These are phyloP conservation scores for Rubroboletus satanas DNA, from an alignment of 768 basidiomycete genomes.

Conservation along the genomic window DNA sequence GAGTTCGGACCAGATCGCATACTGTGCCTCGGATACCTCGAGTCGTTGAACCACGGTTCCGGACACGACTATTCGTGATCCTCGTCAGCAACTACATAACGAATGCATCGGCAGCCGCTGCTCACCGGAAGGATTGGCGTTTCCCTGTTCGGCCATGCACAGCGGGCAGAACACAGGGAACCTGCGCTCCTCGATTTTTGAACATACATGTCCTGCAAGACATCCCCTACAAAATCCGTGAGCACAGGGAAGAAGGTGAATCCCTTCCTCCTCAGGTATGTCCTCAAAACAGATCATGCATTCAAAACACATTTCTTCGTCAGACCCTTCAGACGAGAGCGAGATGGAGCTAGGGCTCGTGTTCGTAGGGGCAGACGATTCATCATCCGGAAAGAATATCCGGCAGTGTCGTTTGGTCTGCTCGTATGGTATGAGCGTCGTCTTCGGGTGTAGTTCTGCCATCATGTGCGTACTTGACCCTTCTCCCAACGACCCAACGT, in stretches of 20 bases:
- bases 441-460: background rate
- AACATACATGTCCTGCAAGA: constrained; percentile 38
- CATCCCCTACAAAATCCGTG: constrained; percentile 57
- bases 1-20: constrained; percentile 41
- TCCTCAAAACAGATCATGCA: constrained; percentile 58
- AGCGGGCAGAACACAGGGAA: constrained; percentile 61
- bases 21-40: constrained; percentile 41
- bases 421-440: constrained; percentile 15
- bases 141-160: constrained; percentile 39
- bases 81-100: background rate
- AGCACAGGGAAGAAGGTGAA: constrained; percentile 40
- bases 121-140: constrained; percentile 33
- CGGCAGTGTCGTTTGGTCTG: constrained; percentile 24
- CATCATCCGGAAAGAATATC: constrained; percentile 23
- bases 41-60: constrained; percentile 35
- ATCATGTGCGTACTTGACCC: background rate
- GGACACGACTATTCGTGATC: constrained; percentile 35
- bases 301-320: constrained; percentile 32
- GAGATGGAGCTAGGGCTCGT: background rate
- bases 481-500: background rate
- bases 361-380: background rate
- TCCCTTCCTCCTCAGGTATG: constrained; percentile 36
- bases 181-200: constrained; percentile 46
- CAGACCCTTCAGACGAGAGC: background rate
- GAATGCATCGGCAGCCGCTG: background rate